Conservation (phyloP, 2,329 filamentous ascomycete species). For the Alternaria sp. region DNA sequence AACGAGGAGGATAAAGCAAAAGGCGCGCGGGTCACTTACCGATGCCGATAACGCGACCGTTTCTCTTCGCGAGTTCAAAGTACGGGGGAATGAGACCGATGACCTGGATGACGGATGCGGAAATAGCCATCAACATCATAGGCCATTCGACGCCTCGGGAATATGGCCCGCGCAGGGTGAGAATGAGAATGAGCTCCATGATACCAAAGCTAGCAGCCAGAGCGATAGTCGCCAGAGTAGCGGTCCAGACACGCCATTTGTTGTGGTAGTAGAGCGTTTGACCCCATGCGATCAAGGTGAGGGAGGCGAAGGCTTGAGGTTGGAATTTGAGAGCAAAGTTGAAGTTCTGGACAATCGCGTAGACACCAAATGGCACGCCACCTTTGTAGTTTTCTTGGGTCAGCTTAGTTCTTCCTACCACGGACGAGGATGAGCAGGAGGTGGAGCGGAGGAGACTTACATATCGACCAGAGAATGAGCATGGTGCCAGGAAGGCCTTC, state of each 20-base stretch:
- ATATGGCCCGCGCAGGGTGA: conserved; percentile 67
- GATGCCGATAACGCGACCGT: conserved; percentile 69
- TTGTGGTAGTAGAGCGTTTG: conserved; percentile 63
- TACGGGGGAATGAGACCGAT: conserved; percentile 68
- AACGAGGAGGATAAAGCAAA: neutral
- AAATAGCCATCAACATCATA: conserved; percentile 64
- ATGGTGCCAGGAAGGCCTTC: conserved; percentile 68
- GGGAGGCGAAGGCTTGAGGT: conserved; percentile 61
- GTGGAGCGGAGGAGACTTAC: conserved; percentile 39
- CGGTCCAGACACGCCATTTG: conserved; percentile 60
- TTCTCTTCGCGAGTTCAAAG: conserved; percentile 68
- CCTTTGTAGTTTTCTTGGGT: conserved; percentile 22
- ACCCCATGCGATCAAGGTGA: conserved; percentile 62
- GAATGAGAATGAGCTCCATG: conserved; percentile 64
- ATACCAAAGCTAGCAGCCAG: conserved; percentile 60
- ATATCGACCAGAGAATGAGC: conserved; percentile 71
- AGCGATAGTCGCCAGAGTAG: conserved; percentile 52
- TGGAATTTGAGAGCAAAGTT: conserved; percentile 65
- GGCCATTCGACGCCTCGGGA: conserved; percentile 63
- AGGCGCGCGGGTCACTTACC: conserved; percentile 51
- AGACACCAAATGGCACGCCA: conserved; percentile 61
- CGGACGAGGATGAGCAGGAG: neutral
- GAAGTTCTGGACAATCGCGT: conserved; percentile 64
- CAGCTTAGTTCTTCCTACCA: neutral
- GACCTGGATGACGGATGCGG: conserved; percentile 66